A percentile compares a stretch with the other conserved stretches of the same genome.
These are phyloP conservation scores for Pichia cephalocereana DNA, from an alignment of 805 yeast genomes.

Conservation along the genomic window DNA sequence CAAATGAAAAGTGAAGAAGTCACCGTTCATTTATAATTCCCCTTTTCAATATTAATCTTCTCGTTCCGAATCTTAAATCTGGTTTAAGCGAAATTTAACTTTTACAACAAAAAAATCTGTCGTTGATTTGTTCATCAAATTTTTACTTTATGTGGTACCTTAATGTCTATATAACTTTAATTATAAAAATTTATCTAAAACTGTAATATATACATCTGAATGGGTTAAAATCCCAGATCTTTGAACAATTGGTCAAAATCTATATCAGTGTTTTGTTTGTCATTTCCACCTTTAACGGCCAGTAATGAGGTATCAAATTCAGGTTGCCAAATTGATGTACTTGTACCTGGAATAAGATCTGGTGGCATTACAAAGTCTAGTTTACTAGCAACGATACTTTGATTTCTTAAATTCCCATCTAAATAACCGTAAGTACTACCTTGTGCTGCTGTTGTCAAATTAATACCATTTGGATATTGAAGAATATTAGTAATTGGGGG, in stretches of 20 bases:
- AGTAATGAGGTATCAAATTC: slow-evolving; percentile 5
- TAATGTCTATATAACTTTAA: too few relatives aligned
- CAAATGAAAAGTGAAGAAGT: not conserved
- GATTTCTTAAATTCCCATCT: not conserved
- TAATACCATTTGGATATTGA: too few relatives aligned
- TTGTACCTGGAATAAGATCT: slow-evolving; percentile 1
- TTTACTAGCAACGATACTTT: not conserved
- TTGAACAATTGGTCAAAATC: not conserved
- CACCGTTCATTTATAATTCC: not conserved
- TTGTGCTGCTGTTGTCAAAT: too few relatives aligned
- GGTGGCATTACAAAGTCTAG: slow-evolving; percentile 5
- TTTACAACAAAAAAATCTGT: not conserved
- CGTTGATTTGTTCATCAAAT: too few relatives aligned
- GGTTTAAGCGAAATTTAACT: not conserved
- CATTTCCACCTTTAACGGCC: not conserved
- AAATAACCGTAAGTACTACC: too few relatives aligned
- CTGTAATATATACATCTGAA: not conserved
- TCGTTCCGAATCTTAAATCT: not conserved
- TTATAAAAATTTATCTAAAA: too few relatives aligned
- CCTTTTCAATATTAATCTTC: not conserved
- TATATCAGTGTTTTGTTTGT: not conserved
- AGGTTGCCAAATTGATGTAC: slow-evolving; percentile 2
- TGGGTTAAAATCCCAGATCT: not conserved
- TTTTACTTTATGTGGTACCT: too few relatives aligned
- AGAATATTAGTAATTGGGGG: too few relatives aligned